Base-by-base conservation (phyloP, 441 rosid genomes). In the Geranium incanum region DNA sequence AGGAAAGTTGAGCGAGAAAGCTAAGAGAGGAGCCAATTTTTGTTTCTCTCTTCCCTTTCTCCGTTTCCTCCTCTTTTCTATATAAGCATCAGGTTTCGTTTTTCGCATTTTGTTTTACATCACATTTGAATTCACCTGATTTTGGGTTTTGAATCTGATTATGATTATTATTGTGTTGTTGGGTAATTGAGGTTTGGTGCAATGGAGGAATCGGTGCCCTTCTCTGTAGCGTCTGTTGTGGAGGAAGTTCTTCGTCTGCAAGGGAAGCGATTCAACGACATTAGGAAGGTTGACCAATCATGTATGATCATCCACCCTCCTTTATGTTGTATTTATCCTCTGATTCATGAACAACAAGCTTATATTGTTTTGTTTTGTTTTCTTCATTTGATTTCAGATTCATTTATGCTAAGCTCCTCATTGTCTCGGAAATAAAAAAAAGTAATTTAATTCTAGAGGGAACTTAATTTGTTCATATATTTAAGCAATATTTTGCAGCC, bases 171-270 rank as follows among this genome's bases (percentile, higher is more conserved):
- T 13, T 21, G 19, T 23, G 72, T 37, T 5, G 5, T 11, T n/a
- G 39, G 9, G 52, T 21, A 59, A 12, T 41, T 67, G 1, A 23
- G 59, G 13, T 62, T 33, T 65, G 8, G 19, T 37, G 1, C 39
- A 77, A 89, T 86, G 76, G 91, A 87, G 73, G 88, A 79, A 70
- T 81, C 9, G 48, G 77, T 80, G 62, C 70, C 84, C 50, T 81
- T 87, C 77, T 85, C 88, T 48, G 83, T 87, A 62, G 87, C 83
- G 67, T 90, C 97, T 55, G 75, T 90, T 71, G 89, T 95, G 41
- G 96, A 90, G 78, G 97, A 86, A 65, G 85, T 95, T 71, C 90
- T 95, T 79, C 87, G 84, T 72, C 87, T 91, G 66, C 89, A 90
- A 65, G 83, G 83, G 57, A 77, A 62, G 50, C 81, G 85, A 77